Evolutionary conservation across 441 rosid genomes (phyloP).

Genomic region (Brassica hybrid): DNA sequence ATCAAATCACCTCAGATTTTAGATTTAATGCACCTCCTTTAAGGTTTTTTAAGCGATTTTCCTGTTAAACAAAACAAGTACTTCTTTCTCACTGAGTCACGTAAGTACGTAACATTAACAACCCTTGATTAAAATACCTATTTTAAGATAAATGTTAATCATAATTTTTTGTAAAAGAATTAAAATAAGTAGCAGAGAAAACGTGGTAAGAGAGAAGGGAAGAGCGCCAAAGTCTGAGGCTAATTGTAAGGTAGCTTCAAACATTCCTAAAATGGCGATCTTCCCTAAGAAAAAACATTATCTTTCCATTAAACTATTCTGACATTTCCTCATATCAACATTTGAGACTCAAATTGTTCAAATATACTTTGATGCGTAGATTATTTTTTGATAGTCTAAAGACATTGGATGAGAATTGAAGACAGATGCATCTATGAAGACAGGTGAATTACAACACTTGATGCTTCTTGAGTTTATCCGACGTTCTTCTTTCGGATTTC

Average conservation of each 20-base stretch:
- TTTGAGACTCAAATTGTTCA: not conserved
- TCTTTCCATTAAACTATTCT: slow-evolving; percentile 35
- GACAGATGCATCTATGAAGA: slow-evolving; percentile 92
- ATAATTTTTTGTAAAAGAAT: not conserved
- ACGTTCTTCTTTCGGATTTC: slow-evolving; percentile 50
- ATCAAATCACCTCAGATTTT: too few species aligned
- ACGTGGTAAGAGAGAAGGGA: slow-evolving; percentile 47
- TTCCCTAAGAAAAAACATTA: slow-evolving; percentile 30
- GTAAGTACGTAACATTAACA: slow-evolving; percentile 9
- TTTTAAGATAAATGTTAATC: slow-evolving; percentile 31
- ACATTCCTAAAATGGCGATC: slow-evolving; percentile 45
- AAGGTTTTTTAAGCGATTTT: too few species aligned
- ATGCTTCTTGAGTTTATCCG: slow-evolving; percentile 62
- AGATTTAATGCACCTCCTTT: too few species aligned
- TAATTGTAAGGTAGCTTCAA: slow-evolving; percentile 53
- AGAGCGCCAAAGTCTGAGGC: slow-evolving; percentile 70
- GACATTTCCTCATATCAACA: slow-evolving; percentile 22
- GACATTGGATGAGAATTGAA: slow-evolving; percentile 59
- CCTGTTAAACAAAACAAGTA: too few species aligned
- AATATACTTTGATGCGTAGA: not conserved
- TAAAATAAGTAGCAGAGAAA: slow-evolving; percentile 16
- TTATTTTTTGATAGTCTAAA: slow-evolving; percentile 5
- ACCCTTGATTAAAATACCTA: slow-evolving; percentile 26
- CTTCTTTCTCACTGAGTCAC: not conserved
- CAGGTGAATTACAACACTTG: slow-evolving; percentile 58